Evolutionary conservation across 768 basidiomycete species (phyloP).

Genomic region (Rubroboletus pulcherrimus): DNA sequence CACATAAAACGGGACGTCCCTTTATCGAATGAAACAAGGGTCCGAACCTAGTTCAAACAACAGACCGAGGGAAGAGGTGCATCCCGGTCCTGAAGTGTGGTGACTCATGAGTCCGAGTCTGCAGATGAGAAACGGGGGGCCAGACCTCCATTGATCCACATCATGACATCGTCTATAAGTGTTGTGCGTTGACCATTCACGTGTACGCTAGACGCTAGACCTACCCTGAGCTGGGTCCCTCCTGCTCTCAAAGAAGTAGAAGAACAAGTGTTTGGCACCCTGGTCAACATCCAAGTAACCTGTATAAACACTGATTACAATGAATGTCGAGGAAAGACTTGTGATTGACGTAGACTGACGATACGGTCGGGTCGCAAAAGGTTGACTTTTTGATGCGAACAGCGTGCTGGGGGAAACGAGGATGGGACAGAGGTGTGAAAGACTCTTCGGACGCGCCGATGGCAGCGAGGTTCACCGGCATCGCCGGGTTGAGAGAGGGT

Average conservation of each 20-base stretch:
- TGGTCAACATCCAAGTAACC: constrained; percentile 46
- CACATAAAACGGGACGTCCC: constrained; percentile 28
- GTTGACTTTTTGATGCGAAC: constrained; percentile 57
- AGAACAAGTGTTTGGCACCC: constrained; percentile 51
- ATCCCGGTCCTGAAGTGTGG: constrained; percentile 48
- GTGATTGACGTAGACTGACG: constrained; percentile 8
- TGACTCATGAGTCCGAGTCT: not conserved
- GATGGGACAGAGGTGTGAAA: constrained; percentile 43
- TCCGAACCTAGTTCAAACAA: constrained; percentile 52
- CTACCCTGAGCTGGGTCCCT: constrained; percentile 39
- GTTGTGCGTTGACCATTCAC: not conserved
- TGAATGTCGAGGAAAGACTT: not conserved
- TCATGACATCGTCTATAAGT: constrained; percentile 54
- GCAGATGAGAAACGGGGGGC: constrained; percentile 13
- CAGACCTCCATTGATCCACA: constrained; percentile 67
- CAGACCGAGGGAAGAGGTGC: constrained; percentile 51
- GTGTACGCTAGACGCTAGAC: not conserved
- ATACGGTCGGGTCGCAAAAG: constrained; percentile 63
- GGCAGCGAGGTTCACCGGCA: constrained; percentile 21
- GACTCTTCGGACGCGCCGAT: constrained; percentile 20
- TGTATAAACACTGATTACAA: constrained; percentile 37
- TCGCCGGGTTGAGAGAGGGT: not conserved
- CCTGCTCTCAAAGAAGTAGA: constrained; percentile 61
- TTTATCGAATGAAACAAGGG: not conserved
- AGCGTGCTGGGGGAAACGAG: constrained; percentile 49